A percentile compares a stretch with the other conserved stretches of the same genome.
phyloP scores from a whole-genome alignment of 129 eudicot genomes.

The Saposhnikovia divaricata region DNA sequence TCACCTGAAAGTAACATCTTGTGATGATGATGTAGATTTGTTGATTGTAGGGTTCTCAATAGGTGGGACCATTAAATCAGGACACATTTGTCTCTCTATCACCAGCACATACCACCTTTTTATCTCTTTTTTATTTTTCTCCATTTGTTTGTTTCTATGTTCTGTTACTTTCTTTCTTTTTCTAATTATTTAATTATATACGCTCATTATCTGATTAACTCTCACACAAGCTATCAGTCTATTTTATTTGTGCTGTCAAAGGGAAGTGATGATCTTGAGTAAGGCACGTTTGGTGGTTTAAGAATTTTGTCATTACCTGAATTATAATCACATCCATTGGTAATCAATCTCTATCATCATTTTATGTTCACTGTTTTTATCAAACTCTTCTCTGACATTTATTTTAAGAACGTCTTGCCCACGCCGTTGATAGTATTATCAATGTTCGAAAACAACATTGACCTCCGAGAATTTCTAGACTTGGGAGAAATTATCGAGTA shows the following conservation, averaged over 20 bases:
- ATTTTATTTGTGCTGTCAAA: background rate
- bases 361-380: too few species aligned
- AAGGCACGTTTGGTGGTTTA: constrained; percentile 1
- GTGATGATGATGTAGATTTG: constrained; percentile 16
- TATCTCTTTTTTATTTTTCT: background rate
- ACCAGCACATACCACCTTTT: constrained; percentile 9
- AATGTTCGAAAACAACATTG: background rate
- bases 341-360: background rate
- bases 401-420: constrained; percentile 4
- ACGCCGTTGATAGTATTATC: background rate
- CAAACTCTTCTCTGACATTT: background rate
- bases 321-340: background rate
- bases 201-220: background rate
- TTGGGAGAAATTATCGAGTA: background rate
- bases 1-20: constrained; percentile 15
- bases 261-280: background rate
- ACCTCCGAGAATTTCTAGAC: background rate
- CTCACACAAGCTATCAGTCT: background rate
- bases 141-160: background rate
- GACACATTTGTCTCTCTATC: constrained; percentile 20
- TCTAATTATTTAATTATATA: background rate
- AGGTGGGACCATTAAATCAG: constrained; percentile 2
- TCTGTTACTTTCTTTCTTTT: background rate
- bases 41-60: background rate
- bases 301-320: background rate